These are phyloP conservation scores for Epicoccum sorghinum DNA, from an alignment of 2,329 filamentous ascomycete genomes.

Conservation along the genomic window DNA sequence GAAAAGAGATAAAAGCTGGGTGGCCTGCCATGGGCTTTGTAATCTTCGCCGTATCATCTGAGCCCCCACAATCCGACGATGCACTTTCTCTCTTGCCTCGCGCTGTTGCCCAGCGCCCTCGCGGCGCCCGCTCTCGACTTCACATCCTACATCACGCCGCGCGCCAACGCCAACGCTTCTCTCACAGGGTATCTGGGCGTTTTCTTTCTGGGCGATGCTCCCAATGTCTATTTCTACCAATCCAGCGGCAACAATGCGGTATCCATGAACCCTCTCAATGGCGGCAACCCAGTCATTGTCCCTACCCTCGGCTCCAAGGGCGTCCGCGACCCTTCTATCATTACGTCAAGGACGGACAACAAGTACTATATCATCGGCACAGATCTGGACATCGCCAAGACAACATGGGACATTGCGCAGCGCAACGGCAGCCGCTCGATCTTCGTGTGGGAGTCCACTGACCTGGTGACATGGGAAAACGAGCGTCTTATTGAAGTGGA, in stretches of 20 bases:
- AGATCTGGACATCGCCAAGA: constrained; percentile 60
- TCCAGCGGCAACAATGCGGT: constrained; percentile 60
- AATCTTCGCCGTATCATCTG: no score
- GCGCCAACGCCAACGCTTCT: constrained; percentile 38
- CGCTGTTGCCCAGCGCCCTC: constrained; percentile 22
- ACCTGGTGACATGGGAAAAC: constrained; percentile 57
- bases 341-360: constrained; percentile 52
- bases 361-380: constrained; percentile 65
- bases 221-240: constrained; percentile 61
- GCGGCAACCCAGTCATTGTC: constrained; percentile 55
- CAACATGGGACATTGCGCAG: constrained; percentile 60
- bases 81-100: constrained; percentile 21
- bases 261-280: constrained; percentile 58
- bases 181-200: constrained; percentile 60
- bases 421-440: constrained; percentile 59
- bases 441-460: constrained; percentile 62
- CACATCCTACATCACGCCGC: constrained; percentile 24
- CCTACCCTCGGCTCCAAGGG: constrained; percentile 60
- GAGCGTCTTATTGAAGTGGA: constrained; percentile 60
- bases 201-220: constrained; percentile 62
- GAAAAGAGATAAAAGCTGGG: not conserved
- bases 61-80: constrained; percentile 8
- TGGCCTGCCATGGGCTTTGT: not conserved
- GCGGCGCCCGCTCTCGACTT: constrained; percentile 30
- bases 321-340: constrained; percentile 60